Conservation (phyloP, 2,329 filamentous ascomycete genomes). For the Botrytis deweyae region DNA sequence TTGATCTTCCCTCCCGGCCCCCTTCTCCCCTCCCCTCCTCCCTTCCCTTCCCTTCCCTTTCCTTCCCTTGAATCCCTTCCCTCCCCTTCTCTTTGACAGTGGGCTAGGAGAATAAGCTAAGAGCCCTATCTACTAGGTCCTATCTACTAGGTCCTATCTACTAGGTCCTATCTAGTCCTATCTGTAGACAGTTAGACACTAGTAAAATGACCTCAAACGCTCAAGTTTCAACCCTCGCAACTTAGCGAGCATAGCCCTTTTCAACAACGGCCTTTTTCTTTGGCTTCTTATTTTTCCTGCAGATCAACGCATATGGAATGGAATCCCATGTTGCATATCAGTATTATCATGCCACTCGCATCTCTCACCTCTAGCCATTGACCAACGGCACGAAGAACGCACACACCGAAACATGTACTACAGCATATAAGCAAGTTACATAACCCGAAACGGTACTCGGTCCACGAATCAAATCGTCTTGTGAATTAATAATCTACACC, state of each 20-base stretch:
- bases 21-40: background rate
- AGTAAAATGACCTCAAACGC: background rate
- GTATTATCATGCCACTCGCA: background rate
- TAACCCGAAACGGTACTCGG: background rate
- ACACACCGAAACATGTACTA: background rate
- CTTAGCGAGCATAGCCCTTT: background rate
- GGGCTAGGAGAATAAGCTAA: background rate
- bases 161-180: no score
- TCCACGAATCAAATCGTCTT: background rate
- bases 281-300: background rate
- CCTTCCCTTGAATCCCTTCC: background rate
- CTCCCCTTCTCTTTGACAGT: background rate
- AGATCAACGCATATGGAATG: background rate
- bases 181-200: background rate
- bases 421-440: background rate
- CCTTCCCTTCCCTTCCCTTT: background rate
- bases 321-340: background rate
- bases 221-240: background rate
- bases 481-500: background rate
- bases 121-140: background rate
- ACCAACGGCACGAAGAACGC: background rate
- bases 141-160: background rate
- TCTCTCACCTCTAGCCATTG: background rate
- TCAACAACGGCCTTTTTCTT: background rate
- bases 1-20: background rate